Evolutionary conservation across 345 rosid genomes (phyloP).

Genomic region (Gossypium ekmanianum): DNA sequence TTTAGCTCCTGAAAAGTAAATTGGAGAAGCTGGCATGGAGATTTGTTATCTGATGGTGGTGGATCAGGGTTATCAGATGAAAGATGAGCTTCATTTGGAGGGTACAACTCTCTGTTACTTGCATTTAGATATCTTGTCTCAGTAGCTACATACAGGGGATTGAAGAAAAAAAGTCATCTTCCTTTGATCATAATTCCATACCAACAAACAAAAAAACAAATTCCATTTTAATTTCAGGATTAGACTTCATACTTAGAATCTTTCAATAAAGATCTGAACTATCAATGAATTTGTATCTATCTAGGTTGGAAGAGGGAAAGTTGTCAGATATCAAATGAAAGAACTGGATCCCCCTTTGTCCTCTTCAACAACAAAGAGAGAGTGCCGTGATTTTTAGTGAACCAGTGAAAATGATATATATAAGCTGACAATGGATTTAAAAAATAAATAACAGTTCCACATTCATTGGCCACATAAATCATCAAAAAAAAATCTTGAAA

Average conservation of each 20-base stretch:
- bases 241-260: no score
- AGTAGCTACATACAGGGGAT: conserved; percentile 40
- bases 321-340: no score
- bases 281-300: no score
- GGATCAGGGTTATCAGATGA: conserved; percentile 47
- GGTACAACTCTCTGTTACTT: conserved; percentile 59
- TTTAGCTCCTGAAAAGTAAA: conserved; percentile 70
- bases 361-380: no score
- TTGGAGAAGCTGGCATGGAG: conserved; percentile 53
- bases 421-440: no score
- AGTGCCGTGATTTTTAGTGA: no score
- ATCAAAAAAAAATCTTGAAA: not conserved
- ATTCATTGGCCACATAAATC: no score
- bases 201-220: not conserved
- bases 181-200: conserved; percentile 3
- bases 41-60: conserved; percentile 27
- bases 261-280: no score
- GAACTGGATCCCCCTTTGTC: no score
- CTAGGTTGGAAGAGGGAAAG: no score
- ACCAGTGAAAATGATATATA: no score
- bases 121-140: conserved; percentile 74
- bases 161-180: not conserved
- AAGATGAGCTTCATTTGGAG: conserved; percentile 51
- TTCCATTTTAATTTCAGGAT: not conserved
- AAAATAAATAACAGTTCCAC: no score